Percentiles rank a stretch among this genome's conserved stretches.
phyloP scores from a whole-genome alignment of 192 early-diverging fungal genomes.

The Coemansia sp. region DNA sequence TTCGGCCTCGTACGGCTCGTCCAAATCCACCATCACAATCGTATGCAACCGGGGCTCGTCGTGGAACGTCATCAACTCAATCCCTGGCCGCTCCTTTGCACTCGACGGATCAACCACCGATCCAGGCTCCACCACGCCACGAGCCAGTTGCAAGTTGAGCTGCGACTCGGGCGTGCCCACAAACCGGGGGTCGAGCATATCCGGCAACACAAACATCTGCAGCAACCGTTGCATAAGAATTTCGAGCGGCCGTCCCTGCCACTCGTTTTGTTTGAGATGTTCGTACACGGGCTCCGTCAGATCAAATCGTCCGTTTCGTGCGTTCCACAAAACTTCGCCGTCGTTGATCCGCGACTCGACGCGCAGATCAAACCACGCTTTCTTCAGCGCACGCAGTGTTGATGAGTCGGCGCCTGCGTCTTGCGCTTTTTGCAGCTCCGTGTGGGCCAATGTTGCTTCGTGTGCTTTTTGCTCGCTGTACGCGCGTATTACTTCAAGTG shows the following conservation, averaged over 20 bases:
- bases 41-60: slow-evolving; percentile 67
- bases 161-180: slow-evolving; percentile 37
- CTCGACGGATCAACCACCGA: slow-evolving; percentile 44
- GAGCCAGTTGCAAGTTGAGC: slow-evolving; percentile 40
- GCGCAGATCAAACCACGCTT: slow-evolving; percentile 54
- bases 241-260: slow-evolving; percentile 54
- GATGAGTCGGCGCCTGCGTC: slow-evolving; percentile 27
- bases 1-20: slow-evolving; percentile 61
- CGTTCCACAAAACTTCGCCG: slow-evolving; percentile 66
- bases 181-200: slow-evolving; percentile 58
- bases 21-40: slow-evolving; percentile 67
- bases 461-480: slow-evolving; percentile 53
- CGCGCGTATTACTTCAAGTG: slow-evolving; percentile 63
- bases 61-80: slow-evolving; percentile 63
- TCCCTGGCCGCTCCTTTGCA: slow-evolving; percentile 55
- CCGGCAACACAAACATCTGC: slow-evolving; percentile 77
- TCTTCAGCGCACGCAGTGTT: slow-evolving; percentile 53
- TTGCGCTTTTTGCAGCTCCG: slow-evolving; percentile 25
- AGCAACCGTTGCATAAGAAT: slow-evolving; percentile 65
- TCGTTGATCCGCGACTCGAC: slow-evolving; percentile 69
- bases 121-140: slow-evolving; percentile 29
- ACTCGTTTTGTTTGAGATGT: slow-evolving; percentile 62
- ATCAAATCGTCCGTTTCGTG: slow-evolving; percentile 42
- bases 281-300: slow-evolving; percentile 68
- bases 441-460: slow-evolving; percentile 29